phyloP scores from a whole-genome alignment of 768 basidiomycete genomes.

The Porphyrellus cyaneotinctus region DNA sequence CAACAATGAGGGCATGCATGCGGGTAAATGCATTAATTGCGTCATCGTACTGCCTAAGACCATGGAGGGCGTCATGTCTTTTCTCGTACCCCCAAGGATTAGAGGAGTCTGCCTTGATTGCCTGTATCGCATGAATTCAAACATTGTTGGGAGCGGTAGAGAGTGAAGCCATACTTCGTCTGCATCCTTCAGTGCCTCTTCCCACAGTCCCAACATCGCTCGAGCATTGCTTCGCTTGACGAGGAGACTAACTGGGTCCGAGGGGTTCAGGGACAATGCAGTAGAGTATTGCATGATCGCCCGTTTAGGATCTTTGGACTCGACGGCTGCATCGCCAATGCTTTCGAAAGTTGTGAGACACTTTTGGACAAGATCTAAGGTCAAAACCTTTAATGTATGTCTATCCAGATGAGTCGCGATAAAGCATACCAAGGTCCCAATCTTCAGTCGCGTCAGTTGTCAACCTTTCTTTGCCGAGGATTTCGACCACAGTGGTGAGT shows the following conservation, averaged over 20 bases:
- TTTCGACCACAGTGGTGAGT: not conserved
- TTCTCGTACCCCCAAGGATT: slow-evolving; percentile 8
- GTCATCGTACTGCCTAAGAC: not conserved
- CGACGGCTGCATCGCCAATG: not conserved
- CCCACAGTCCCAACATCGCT: not conserved
- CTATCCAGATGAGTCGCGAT: not conserved
- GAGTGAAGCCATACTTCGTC: not conserved
- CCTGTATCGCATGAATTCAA: not conserved
- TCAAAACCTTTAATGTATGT: not conserved
- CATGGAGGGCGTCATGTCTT: slow-evolving; percentile 1
- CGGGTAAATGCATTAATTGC: not conserved
- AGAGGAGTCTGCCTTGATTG: not conserved
- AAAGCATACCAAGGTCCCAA: not conserved
- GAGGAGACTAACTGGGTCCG: not conserved
- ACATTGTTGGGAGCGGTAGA: rapidly evolving
- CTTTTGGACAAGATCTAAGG: not conserved
- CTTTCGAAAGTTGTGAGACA: not conserved
- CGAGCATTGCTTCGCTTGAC: slow-evolving; percentile 5
- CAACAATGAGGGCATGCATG: slow-evolving; percentile 2
- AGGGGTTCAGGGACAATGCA: not conserved
- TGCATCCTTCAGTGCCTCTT: not conserved
- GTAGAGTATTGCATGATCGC: not conserved
- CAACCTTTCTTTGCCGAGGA: not conserved
- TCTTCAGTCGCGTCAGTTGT: not conserved
- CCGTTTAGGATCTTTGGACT: not conserved